Percentiles rank a stretch among this genome's conserved stretches.
These are phyloP conservation scores for Radiomyces spectabilis DNA, from an alignment of 192 early-diverging fungal genomes.

Conservation along the genomic window DNA sequence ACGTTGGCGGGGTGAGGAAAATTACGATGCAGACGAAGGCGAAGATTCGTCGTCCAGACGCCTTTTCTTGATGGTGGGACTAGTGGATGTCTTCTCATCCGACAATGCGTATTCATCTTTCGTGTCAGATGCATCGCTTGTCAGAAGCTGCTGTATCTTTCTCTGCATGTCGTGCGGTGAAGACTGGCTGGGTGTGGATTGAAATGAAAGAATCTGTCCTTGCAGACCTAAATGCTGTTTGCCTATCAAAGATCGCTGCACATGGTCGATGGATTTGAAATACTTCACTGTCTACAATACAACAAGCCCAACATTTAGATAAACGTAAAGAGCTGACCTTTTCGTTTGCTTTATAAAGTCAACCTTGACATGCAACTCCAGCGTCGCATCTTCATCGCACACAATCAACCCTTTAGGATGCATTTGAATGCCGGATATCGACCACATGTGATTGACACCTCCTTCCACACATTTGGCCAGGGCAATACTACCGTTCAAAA, in stretches of 20 bases:
- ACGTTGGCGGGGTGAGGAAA: background rate
- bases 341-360: background rate
- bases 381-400: slow-evolving; percentile 79
- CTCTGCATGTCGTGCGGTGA: too few species aligned
- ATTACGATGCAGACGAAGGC: too few species aligned
- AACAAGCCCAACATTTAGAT: background rate
- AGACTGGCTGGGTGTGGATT: too few species aligned
- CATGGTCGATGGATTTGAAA: slow-evolving; percentile 82
- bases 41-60: too few species aligned
- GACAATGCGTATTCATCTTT: too few species aligned
- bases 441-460: slow-evolving; percentile 85
- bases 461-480: slow-evolving; percentile 79
- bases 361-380: slow-evolving; percentile 78
- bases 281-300: slow-evolving; percentile 63
- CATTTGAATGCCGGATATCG: slow-evolving; percentile 76
- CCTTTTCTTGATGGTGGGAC: background rate
- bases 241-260: too few species aligned
- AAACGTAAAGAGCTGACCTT: background rate
- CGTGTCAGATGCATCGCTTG: too few species aligned
- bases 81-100: too few species aligned
- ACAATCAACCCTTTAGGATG: slow-evolving; percentile 76
- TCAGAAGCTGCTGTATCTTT: too few species aligned
- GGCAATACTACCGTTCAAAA: too few species aligned
- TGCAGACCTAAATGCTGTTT: too few species aligned
- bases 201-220: too few species aligned